A percentile compares a stretch with the other conserved stretches of the same genome.
Evolutionary conservation across 805 yeast genomes (phyloP).

Genomic region (Candida peoriensis): DNA sequence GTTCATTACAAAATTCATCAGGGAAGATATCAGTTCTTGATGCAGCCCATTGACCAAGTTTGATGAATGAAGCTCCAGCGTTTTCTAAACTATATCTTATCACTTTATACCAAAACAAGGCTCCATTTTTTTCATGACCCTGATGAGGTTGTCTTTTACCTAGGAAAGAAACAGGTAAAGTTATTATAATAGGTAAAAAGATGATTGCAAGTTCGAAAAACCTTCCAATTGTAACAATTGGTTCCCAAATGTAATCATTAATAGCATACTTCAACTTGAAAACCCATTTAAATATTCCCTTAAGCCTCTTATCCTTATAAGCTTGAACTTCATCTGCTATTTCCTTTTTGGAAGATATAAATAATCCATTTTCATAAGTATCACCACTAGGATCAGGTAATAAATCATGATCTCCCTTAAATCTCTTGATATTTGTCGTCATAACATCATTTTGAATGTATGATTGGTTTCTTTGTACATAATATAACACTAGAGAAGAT

Average conservation of each 20-base stretch:
- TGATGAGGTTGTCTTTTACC: conserved; percentile 13
- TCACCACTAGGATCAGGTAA: conserved; percentile 44
- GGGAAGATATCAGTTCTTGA: conserved; percentile 93
- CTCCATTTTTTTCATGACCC: conserved; percentile 50
- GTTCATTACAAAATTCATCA: conserved; percentile 65
- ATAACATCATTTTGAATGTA: conserved; percentile 4
- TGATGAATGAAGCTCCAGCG: conserved; percentile 90
- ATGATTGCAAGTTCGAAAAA: conserved; percentile 62
- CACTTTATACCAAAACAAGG: conserved; percentile 63
- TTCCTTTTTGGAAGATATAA: conserved; percentile 54
- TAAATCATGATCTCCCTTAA: conserved; percentile 7
- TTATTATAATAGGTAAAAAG: conserved; percentile 63
- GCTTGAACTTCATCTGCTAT: conserved; percentile 32
- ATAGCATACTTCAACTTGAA: conserved; percentile 39
- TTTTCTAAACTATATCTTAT: conserved; percentile 64
- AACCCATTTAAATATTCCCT: conserved; percentile 25
- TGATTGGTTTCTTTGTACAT: neutral
- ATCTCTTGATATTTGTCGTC: neutral
- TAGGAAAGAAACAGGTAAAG: conserved; percentile 53
- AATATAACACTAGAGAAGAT: neutral
- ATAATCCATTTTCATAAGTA: conserved; percentile 68
- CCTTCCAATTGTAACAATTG: conserved; percentile 60
- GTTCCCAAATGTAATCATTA: conserved; percentile 59
- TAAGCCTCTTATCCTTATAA: conserved; percentile 27
- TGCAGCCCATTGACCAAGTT: conserved; percentile 99